Conservation (phyloP, 208 protist species). For the Crithidia brevicula region DNA sequence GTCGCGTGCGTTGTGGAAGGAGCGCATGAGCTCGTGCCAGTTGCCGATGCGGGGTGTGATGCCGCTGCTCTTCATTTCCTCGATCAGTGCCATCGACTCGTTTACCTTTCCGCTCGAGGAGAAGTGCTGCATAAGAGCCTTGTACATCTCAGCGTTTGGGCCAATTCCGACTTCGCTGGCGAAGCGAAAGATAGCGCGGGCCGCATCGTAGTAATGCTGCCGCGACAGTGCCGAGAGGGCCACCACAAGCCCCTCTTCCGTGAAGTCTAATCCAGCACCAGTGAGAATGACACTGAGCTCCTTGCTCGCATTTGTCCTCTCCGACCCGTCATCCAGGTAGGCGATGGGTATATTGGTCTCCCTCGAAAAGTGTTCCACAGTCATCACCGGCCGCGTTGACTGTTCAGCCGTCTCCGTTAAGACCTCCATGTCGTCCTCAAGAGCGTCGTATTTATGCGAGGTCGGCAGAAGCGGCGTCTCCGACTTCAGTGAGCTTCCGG, state of each 20-base stretch:
- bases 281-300: constrained; percentile 72
- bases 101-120: constrained; percentile 66
- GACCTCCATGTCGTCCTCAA: constrained; percentile 44
- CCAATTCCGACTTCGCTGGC: constrained; percentile 66
- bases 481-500: background rate
- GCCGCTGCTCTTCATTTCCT: constrained; percentile 87
- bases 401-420: background rate
- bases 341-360: constrained; percentile 72
- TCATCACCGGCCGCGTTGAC: constrained; percentile 19
- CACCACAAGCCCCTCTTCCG: constrained; percentile 78
- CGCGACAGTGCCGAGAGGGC: constrained; percentile 69
- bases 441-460: constrained; percentile 38
- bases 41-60: constrained; percentile 91
- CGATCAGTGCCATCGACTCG: constrained; percentile 79
- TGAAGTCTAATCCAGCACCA: constrained; percentile 71
- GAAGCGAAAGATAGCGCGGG: constrained; percentile 80
- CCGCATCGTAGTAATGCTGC: constrained; percentile 64
- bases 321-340: constrained; percentile 87
- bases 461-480: constrained; percentile 7
- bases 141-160: constrained; percentile 80
- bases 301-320: constrained; percentile 77
- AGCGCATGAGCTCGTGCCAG: constrained; percentile 91
- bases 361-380: constrained; percentile 53
- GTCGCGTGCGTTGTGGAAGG: constrained; percentile 85
- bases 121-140: constrained; percentile 81